A percentile compares a stretch with the other conserved stretches of the same genome.
phyloP scores from a whole-genome alignment of 148 eudicot genomes.

The Persicaria tinctoria region DNA sequence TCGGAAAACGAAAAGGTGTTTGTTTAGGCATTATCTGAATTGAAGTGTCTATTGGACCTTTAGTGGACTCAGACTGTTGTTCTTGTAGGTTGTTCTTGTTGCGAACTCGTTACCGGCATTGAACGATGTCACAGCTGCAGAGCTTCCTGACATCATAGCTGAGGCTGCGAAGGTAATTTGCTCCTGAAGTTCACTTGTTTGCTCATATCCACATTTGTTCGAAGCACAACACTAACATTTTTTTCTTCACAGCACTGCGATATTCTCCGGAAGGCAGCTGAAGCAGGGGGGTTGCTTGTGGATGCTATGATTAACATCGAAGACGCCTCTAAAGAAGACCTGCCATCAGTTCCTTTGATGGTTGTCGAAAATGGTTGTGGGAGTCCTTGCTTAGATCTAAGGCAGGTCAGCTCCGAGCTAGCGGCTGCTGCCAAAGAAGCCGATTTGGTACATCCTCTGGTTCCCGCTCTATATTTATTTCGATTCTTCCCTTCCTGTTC shows the following conservation, averaged over 20 bases:
- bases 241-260: constrained; percentile 67
- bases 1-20: background rate
- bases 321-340: constrained; percentile 42
- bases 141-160: constrained; percentile 94
- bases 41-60: background rate
- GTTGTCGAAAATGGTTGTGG: constrained; percentile 99
- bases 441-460: constrained; percentile 56
- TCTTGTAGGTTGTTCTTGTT: constrained; percentile 82
- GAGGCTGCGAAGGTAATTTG: constrained; percentile 85
- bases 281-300: constrained; percentile 92
- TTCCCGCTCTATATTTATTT: background rate
- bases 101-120: constrained; percentile 95
- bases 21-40: background rate
- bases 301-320: constrained; percentile 80
- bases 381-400: constrained; percentile 91
- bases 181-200: background rate
- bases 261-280: constrained; percentile 92
- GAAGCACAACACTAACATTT: background rate
- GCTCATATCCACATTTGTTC: background rate
- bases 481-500: background rate
- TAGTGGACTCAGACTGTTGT: constrained; percentile 5
- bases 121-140: constrained; percentile 93
- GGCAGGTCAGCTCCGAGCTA: constrained; percentile 95
- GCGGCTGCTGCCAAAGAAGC: constrained; percentile 98
- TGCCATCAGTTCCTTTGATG: constrained; percentile 78